Evolutionary conservation across 148 eudicot genomes (phyloP).

Genomic region (Camellia sinensis): DNA sequence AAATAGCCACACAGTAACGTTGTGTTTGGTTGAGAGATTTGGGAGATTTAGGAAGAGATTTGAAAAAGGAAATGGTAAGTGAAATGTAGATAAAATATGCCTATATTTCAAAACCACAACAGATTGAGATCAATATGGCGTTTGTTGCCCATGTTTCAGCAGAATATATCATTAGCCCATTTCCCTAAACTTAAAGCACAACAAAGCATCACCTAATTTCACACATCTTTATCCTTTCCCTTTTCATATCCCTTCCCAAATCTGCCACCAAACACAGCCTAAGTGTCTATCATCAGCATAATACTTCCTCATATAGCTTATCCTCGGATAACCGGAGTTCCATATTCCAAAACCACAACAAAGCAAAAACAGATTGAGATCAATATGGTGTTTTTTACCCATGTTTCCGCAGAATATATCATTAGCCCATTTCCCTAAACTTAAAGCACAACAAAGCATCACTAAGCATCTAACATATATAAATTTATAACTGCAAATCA

Average conservation of each 20-base stretch:
- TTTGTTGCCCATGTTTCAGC: not conserved
- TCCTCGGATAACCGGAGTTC: not conserved
- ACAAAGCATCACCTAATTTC: not conserved
- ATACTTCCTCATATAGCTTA: not conserved
- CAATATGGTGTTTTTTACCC: not conserved
- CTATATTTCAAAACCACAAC: not conserved
- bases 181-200: not conserved
- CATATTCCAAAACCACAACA: not conserved
- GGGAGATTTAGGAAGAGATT: too few relatives aligned
- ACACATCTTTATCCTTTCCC: too few relatives aligned
- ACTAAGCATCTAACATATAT: not conserved
- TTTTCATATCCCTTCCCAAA: too few relatives aligned
- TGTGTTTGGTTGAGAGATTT: too few relatives aligned
- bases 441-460: slow-evolving; percentile 5
- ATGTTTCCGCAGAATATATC: not conserved
- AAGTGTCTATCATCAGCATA: not conserved
- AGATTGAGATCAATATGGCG: not conserved
- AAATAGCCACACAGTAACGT: not conserved
- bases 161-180: not conserved
- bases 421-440: not conserved
- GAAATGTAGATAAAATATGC: too few relatives aligned
- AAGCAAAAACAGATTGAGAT: not conserved
- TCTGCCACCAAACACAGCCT: too few relatives aligned
- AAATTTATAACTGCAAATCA: not conserved
- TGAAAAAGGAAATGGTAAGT: too few relatives aligned